phyloP scores from a whole-genome alignment of 345 rosid species.

The Noccaea caerulescens region DNA sequence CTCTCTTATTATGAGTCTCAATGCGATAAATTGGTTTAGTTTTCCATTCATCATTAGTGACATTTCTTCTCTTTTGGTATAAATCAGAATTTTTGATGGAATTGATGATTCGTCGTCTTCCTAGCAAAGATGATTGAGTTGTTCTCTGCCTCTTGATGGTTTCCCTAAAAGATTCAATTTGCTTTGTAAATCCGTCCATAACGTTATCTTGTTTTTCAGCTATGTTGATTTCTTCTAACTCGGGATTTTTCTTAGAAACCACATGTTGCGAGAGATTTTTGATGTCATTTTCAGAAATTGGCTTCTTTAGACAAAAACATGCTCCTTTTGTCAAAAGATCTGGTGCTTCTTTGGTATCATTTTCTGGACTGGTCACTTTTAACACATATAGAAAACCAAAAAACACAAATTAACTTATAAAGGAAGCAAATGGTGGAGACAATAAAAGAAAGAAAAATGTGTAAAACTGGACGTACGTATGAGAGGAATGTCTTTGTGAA shows the following conservation, averaged over 20 bases:
- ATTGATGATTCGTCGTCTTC: background rate
- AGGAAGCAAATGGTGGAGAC: background rate
- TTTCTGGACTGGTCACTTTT: conserved; percentile 53
- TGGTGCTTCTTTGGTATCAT: background rate
- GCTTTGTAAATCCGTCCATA: background rate
- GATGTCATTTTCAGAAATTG: conserved; percentile 45
- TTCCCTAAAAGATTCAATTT: background rate
- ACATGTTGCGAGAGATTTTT: conserved; percentile 56
- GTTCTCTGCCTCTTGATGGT: background rate
- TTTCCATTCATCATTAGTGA: background rate
- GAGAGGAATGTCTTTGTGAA: conserved; percentile 41
- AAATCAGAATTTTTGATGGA: background rate
- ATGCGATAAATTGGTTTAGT: background rate
- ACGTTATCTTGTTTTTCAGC: background rate
- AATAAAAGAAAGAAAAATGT: background rate
- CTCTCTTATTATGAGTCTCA: background rate
- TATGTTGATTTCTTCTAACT: background rate
- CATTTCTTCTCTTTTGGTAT: background rate
- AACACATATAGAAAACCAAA: background rate
- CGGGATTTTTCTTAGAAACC: background rate
- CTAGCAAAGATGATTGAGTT: conserved; percentile 7
- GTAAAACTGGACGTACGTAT: conserved; percentile 29
- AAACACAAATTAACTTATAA: background rate
- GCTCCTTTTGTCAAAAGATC: conserved; percentile 48
- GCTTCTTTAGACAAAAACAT: conserved; percentile 39